Percentiles rank a stretch among this genome's conserved stretches.
These are phyloP conservation scores for Lactarius deliciosus DNA, from an alignment of 768 basidiomycete genomes.

Conservation along the genomic window DNA sequence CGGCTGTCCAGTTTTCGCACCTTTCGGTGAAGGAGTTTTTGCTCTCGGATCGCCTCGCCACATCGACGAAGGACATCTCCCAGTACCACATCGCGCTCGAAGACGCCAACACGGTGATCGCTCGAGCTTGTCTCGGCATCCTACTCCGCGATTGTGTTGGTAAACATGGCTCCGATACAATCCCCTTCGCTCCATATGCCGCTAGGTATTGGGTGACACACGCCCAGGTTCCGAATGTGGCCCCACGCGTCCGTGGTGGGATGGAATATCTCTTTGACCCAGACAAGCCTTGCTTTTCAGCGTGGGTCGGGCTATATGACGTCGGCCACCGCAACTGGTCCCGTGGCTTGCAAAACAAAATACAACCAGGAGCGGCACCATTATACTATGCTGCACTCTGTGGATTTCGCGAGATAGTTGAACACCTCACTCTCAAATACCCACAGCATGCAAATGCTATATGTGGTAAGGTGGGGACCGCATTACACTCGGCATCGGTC, in stretches of 20 bases:
- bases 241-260: too few relatives aligned
- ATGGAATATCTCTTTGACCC: too few relatives aligned
- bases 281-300: too few relatives aligned
- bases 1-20: neutral
- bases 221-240: too few relatives aligned
- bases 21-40: neutral
- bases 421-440: too few relatives aligned
- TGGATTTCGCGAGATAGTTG: too few relatives aligned
- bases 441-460: too few relatives aligned
- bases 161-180: neutral
- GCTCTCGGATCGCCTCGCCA: neutral
- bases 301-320: neutral
- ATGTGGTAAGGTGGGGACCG: too few relatives aligned
- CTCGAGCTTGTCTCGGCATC: neutral
- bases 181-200: neutral
- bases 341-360: rapidly evolving
- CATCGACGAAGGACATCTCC: neutral
- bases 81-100: neutral
- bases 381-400: too few relatives aligned
- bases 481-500: too few relatives aligned
- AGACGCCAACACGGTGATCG: neutral
- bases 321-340: rapidly evolving
- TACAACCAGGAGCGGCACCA: too few relatives aligned
- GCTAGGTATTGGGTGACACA: neutral
- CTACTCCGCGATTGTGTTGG: neutral